These are phyloP conservation scores for Candida easanensis DNA, from an alignment of 805 yeast genomes.

Conservation along the genomic window DNA sequence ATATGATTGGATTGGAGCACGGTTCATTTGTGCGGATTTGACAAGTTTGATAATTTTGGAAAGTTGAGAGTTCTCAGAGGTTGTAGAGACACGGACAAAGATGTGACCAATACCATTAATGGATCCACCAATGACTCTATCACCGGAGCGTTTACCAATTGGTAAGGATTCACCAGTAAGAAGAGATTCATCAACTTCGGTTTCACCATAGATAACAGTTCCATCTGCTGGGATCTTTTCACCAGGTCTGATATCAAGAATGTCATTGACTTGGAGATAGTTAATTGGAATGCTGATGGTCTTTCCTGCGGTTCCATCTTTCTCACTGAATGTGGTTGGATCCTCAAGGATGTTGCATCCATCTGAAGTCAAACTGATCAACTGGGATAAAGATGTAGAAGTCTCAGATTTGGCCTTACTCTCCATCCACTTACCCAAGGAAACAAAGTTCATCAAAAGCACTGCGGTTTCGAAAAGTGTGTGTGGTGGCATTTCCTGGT, in stretches of 20 bases:
- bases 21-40: slow-evolving; percentile 81
- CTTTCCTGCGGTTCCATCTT: slow-evolving; percentile 21
- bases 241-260: slow-evolving; percentile 80
- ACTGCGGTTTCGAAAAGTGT: slow-evolving; percentile 82
- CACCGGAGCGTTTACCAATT: slow-evolving; percentile 58
- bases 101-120: slow-evolving; percentile 76
- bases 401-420: slow-evolving; percentile 93
- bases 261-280: slow-evolving; percentile 72
- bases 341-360: slow-evolving; percentile 63
- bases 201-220: slow-evolving; percentile 64
- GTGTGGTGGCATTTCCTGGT: slow-evolving; percentile 49
- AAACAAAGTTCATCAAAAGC: slow-evolving; percentile 80
- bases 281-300: slow-evolving; percentile 65
- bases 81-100: slow-evolving; percentile 60
- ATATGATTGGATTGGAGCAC: slow-evolving; percentile 87
- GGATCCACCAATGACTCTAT: slow-evolving; percentile 82
- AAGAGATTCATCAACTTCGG: slow-evolving; percentile 86
- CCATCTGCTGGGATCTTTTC: slow-evolving; percentile 93
- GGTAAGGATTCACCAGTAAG: slow-evolving; percentile 91
- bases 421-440: slow-evolving; percentile 89
- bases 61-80: slow-evolving; percentile 84
- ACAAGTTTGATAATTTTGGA: slow-evolving; percentile 85
- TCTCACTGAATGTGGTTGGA: slow-evolving; percentile 18
- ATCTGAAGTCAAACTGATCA: slow-evolving; percentile 79
- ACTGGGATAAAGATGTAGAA: slow-evolving; percentile 78